Base-by-base conservation (phyloP, 495 filamentous ascomycete species). In the Staphylotrichum tortipilum region DNA sequence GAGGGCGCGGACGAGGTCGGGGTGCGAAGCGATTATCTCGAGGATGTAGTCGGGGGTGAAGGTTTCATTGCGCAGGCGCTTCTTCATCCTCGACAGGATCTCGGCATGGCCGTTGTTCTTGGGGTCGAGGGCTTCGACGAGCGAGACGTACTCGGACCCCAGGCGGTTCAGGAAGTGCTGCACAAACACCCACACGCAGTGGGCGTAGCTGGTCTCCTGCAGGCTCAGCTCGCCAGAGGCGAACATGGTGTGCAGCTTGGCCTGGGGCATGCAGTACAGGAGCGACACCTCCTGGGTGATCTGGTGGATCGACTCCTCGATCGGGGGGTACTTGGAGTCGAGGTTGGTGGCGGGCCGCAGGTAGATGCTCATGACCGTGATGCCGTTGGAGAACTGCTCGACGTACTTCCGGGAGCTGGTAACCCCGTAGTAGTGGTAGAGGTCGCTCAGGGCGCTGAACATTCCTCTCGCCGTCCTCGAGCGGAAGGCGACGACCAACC, bases 201-300 rank as follows among this genome's bases (percentile, higher is more conserved):
- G 92, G 17, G 88, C 90, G 60, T 97, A 98, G 56, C 94, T 87
- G 6, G 94, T 89, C 71, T 98, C 92, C 65, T 98, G 92, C 61
- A 98, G 75, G 65, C 89, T 95, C 49, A 98, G 76, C 48, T 82
- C 75, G 15, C 91, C 94, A n/a, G 77, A 80, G 29, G 86, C 84
- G 67, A 98, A 98, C 62, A 95, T 79, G 39, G 74, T 69, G 63
- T 95, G 89, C 65, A 97, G 86, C 63, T 89, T 87, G 73, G 94
- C 97, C 67, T 95, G 92, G 6, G 92, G 92, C 56, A 98, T 85
- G 72, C 92, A 98, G 80, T 96, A 98, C 30, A 98, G 75, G 36
- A 98, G 80, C 10, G 90, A 96, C 39, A 94, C 82, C 67, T 98
- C 92, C 77, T 97, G 96, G 75, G 94, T 94, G 70, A 98, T 95